These are phyloP conservation scores for Calonectria henricotiae DNA, from an alignment of 2,329 filamentous ascomycete genomes.

Conservation along the genomic window DNA sequence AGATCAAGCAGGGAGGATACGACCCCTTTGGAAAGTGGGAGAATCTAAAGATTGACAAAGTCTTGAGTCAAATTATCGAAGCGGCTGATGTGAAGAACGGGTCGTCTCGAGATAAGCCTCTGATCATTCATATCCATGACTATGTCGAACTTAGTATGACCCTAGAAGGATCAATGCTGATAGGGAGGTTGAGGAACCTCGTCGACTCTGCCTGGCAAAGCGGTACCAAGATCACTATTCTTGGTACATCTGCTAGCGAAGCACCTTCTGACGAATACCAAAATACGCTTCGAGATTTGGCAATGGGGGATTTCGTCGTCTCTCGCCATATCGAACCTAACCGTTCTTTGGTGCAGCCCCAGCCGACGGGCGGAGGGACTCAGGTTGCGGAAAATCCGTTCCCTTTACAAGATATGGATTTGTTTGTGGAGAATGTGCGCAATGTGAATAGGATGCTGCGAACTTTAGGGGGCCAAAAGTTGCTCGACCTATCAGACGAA, in stretches of 20 bases:
- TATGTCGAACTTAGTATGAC: constrained; percentile 84
- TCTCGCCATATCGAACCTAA: constrained; percentile 55
- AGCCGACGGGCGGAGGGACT: constrained; percentile 46
- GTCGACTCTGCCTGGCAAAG: constrained; percentile 81
- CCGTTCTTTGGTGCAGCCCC: constrained; percentile 50
- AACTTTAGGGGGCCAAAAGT: constrained; percentile 54
- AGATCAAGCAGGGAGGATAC: constrained; percentile 59
- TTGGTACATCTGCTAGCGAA: constrained; percentile 82
- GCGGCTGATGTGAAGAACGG: constrained; percentile 61
- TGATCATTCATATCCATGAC: constrained; percentile 87
- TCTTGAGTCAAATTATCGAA: constrained; percentile 72
- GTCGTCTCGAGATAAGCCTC: constrained; percentile 60
- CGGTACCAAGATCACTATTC: constrained; percentile 81
- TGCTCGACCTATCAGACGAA: constrained; percentile 50
- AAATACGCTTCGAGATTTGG: constrained; percentile 60
- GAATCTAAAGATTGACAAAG: constrained; percentile 73
- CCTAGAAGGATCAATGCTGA: constrained; percentile 77
- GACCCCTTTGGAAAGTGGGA: constrained; percentile 70
- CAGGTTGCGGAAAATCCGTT: constrained; percentile 46
- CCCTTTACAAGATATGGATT: constrained; percentile 58
- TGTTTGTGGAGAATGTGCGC: constrained; percentile 63
- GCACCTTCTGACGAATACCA: constrained; percentile 65
- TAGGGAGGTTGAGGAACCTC: constrained; percentile 79
- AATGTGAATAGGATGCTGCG: constrained; percentile 67
- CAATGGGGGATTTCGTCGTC: constrained; percentile 61